Conservation (phyloP, 306 rosid genomes). For the Dalbergia cultrata region DNA sequence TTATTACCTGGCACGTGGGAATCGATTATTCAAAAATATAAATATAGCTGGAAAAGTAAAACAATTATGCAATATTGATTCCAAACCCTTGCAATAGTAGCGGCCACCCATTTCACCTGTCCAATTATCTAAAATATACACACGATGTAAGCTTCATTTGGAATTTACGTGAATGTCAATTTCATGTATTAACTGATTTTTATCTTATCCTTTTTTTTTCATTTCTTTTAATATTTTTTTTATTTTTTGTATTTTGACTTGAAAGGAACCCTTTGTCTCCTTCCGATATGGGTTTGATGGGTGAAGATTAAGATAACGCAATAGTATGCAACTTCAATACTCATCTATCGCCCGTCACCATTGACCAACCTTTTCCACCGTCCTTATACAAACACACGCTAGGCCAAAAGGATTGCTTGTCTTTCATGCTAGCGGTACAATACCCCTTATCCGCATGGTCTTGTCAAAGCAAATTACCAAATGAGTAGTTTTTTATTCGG, state of each 20-base stretch:
- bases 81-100: neutral
- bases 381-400: constrained; percentile 32
- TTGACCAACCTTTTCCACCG: constrained; percentile 38
- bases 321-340: constrained; percentile 14
- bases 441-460: constrained; percentile 32
- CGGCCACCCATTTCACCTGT: constrained; percentile 35
- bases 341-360: constrained; percentile 33
- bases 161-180: constrained; percentile 20
- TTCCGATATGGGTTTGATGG: neutral
- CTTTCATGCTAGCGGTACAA: constrained; percentile 34
- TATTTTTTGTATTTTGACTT: neutral
- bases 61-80: constrained; percentile 10
- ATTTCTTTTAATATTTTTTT: neutral
- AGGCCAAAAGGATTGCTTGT: constrained; percentile 34
- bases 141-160: constrained; percentile 25
- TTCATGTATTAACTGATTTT: neutral
- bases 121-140: constrained; percentile 9
- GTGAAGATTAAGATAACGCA: constrained; percentile 31
- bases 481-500: neutral
- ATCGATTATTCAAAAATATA: constrained; percentile 43
- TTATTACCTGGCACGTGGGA: constrained; percentile 48
- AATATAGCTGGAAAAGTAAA: constrained; percentile 32
- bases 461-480: constrained; percentile 23
- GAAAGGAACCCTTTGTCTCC: constrained; percentile 3
- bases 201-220: neutral